These are phyloP conservation scores for Cladobotryum protrusum DNA, from an alignment of 2,329 filamentous ascomycete species.

Conservation along the genomic window DNA sequence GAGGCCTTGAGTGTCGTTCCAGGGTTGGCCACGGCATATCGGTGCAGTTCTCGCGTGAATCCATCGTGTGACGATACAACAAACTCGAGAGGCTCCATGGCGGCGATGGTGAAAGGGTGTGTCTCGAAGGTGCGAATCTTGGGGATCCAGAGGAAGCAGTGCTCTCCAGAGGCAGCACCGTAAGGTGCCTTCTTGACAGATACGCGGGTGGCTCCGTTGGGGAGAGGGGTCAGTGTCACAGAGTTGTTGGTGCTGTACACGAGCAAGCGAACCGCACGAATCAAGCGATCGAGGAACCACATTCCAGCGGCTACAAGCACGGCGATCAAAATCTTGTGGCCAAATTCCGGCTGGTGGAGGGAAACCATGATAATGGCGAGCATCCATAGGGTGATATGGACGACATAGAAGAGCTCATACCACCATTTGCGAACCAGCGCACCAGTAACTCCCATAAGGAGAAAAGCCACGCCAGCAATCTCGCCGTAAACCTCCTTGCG, in stretches of 20 bases:
- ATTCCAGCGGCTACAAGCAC: constrained; percentile 37
- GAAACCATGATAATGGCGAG: constrained; percentile 41
- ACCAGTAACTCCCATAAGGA: constrained; percentile 38
- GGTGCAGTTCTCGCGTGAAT: constrained; percentile 51
- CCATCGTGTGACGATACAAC: constrained; percentile 53
- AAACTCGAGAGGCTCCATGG: constrained; percentile 48
- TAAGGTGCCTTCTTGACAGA: constrained; percentile 43
- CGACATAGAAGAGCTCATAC: constrained; percentile 52
- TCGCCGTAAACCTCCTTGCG: constrained; percentile 42
- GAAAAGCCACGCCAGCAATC: constrained; percentile 39
- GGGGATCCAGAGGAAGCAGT: constrained; percentile 61
- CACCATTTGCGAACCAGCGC: constrained; percentile 38
- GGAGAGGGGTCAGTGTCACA: constrained; percentile 47
- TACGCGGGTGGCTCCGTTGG: constrained; percentile 50
- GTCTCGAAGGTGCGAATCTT: constrained; percentile 49
- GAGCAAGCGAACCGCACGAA: constrained; percentile 39
- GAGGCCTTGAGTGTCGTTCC: constrained; percentile 44
- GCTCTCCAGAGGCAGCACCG: constrained; percentile 46
- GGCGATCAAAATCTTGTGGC: constrained; percentile 36
- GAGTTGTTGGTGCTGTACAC: constrained; percentile 44
- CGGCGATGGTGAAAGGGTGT: constrained; percentile 58
- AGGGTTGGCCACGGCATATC: constrained; percentile 43
- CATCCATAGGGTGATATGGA: constrained; percentile 45
- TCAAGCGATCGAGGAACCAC: constrained; percentile 45
- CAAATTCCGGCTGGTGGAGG: constrained; percentile 45